These are phyloP conservation scores for Ogataea minuta DNA, from an alignment of 805 yeast genomes.

Conservation along the genomic window DNA sequence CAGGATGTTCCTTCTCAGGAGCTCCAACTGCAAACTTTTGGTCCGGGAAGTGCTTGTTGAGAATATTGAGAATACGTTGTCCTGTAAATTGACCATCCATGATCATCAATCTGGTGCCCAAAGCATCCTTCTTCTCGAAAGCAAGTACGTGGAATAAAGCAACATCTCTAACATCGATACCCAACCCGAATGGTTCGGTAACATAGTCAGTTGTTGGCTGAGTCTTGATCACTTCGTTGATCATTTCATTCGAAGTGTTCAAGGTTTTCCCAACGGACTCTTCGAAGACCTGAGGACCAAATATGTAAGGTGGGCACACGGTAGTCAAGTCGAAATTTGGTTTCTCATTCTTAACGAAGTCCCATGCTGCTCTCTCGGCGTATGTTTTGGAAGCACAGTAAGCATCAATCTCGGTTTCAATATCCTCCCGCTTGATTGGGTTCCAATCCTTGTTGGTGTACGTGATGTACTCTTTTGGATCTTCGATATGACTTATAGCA, in stretches of 20 bases:
- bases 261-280: slow-evolving; percentile 31
- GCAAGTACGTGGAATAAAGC: slow-evolving; percentile 57
- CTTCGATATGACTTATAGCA: slow-evolving; percentile 35
- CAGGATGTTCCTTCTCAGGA: slow-evolving; percentile 29
- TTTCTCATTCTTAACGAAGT: slow-evolving; percentile 39
- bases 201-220: slow-evolving; percentile 22
- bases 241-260: slow-evolving; percentile 39
- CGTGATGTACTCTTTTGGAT: background rate
- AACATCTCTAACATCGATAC: slow-evolving; percentile 61
- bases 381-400: slow-evolving; percentile 47
- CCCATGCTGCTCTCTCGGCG: slow-evolving; percentile 62
- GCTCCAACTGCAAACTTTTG: slow-evolving; percentile 46
- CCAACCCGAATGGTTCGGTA: slow-evolving; percentile 30
- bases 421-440: slow-evolving; percentile 32
- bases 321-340: slow-evolving; percentile 40
- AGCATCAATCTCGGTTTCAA: slow-evolving; percentile 27
- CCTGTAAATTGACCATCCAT: slow-evolving; percentile 24
- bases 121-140: slow-evolving; percentile 38
- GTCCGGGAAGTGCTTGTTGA: slow-evolving; percentile 40
- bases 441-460: slow-evolving; percentile 39
- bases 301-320: slow-evolving; percentile 43
- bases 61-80: slow-evolving; percentile 34
- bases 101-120: slow-evolving; percentile 35
- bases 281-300: slow-evolving; percentile 53
- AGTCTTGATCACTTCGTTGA: slow-evolving; percentile 27